phyloP scores from a whole-genome alignment of 805 yeast species.

The Debaryomyces maramus region DNA sequence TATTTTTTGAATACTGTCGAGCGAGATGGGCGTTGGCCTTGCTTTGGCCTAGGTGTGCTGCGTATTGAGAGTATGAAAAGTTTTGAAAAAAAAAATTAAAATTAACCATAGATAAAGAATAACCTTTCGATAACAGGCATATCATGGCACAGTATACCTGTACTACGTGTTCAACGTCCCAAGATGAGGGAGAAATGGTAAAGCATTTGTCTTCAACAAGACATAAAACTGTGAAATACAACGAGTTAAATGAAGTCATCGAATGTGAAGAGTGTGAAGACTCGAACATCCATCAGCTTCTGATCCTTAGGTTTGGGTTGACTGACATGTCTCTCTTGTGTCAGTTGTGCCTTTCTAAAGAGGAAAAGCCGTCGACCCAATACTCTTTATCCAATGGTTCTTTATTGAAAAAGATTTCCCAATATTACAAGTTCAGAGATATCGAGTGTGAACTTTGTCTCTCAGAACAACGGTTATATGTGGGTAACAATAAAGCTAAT shows the following conservation, averaged over 20 bases:
- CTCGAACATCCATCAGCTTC: slow-evolving; percentile 52
- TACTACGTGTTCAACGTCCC: slow-evolving; percentile 42
- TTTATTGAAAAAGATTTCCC: slow-evolving; percentile 47
- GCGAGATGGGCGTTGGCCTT: too few species aligned
- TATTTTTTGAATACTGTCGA: too few species aligned
- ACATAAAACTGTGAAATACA: slow-evolving; percentile 47
- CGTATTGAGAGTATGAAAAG: too few species aligned
- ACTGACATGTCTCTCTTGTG: slow-evolving; percentile 55
- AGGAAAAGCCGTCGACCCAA: slow-evolving; percentile 48
- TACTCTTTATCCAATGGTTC: slow-evolving; percentile 58
- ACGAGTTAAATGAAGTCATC: slow-evolving; percentile 38
- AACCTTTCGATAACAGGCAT: too few species aligned
- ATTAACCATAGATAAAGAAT: too few species aligned
- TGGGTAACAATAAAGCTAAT: slow-evolving; percentile 16
- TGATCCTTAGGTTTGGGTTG: slow-evolving; percentile 53
- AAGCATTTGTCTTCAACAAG: slow-evolving; percentile 55
- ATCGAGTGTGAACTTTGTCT: slow-evolving; percentile 49
- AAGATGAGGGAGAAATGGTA: slow-evolving; percentile 41
- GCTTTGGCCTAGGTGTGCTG: too few species aligned
- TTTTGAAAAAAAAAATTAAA: too few species aligned
- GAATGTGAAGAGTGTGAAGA: slow-evolving; percentile 60
- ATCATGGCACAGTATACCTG: slow-evolving; percentile 39
- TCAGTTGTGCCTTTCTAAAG: slow-evolving; percentile 43
- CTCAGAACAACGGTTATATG: slow-evolving; percentile 40
- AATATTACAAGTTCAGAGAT: slow-evolving; percentile 51